These are phyloP conservation scores for Uronychia binucleata DNA, from an alignment of 73 alveolate genomes.

Conservation along the genomic window DNA sequence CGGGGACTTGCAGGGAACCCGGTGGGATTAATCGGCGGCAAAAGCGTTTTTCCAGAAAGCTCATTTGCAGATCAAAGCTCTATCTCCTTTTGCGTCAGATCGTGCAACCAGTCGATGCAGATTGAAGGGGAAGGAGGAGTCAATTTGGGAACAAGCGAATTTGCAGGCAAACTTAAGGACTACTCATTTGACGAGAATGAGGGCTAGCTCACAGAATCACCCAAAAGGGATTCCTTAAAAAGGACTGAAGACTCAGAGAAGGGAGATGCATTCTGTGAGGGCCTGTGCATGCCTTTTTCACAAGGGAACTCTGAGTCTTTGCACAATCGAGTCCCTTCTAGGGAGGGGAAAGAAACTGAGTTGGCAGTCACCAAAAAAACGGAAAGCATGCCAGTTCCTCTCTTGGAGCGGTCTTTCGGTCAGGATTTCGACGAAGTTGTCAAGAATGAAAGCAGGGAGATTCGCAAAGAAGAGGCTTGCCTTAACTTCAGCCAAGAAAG, in stretches of 20 bases:
- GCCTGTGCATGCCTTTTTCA: not conserved
- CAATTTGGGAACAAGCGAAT: not conserved
- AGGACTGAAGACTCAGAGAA: not conserved
- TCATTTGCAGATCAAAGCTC: not conserved
- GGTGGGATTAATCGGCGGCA: too few species aligned
- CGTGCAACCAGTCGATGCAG: not conserved
- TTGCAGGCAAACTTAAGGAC: not conserved
- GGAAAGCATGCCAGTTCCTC: not conserved
- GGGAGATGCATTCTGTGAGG: not conserved
- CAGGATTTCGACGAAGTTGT: too few species aligned
- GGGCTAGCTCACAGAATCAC: not conserved
- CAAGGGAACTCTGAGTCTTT: too few species aligned
- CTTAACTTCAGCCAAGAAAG: not conserved
- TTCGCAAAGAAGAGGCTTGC: not conserved
- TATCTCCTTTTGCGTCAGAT: not conserved
- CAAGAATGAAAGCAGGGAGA: too few species aligned
- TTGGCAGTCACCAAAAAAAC: not conserved
- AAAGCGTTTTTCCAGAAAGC: too few species aligned
- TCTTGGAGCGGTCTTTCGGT: not conserved
- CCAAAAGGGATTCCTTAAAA: not conserved
- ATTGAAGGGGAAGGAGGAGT: not conserved
- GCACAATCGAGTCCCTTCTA: too few species aligned
- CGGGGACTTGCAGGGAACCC: too few species aligned
- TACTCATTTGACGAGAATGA: not conserved
- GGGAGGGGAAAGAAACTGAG: not conserved